phyloP scores from a whole-genome alignment of 2,329 filamentous ascomycete species.

The Diplodia intermedia region DNA sequence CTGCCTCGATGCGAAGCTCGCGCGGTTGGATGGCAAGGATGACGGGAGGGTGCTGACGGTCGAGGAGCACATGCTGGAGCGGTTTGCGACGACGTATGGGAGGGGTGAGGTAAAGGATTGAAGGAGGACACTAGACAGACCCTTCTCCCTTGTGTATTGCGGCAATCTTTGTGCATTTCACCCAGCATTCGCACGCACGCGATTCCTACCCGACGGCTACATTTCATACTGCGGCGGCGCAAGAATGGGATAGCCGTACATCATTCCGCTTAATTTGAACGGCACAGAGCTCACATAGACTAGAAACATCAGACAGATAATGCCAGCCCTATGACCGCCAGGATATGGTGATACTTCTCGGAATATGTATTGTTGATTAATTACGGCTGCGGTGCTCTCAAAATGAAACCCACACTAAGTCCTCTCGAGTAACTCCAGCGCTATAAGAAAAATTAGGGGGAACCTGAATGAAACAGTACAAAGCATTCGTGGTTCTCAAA shows the following conservation, averaged over 20 bases:
- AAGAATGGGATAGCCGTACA: too few relatives aligned
- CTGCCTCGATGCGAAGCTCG: slow-evolving; percentile 52
- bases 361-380: too few relatives aligned
- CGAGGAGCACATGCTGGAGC: slow-evolving; percentile 40
- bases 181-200: too few relatives aligned
- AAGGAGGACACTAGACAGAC: not conserved
- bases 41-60: slow-evolving; percentile 37
- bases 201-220: too few relatives aligned
- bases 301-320: too few relatives aligned
- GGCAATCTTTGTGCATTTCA: too few relatives aligned
- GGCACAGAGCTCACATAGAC: too few relatives aligned
- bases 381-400: not conserved
- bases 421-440: not conserved
- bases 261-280: too few relatives aligned
- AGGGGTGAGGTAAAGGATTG: slow-evolving; percentile 1
- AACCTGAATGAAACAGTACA: not conserved
- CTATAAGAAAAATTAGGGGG: not conserved
- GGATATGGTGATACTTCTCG: too few relatives aligned
- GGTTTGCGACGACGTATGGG: slow-evolving; percentile 27
- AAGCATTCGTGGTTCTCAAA: not conserved
- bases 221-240: too few relatives aligned
- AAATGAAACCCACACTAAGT: not conserved
- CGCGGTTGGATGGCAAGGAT: slow-evolving; percentile 33
- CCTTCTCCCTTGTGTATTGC: too few relatives aligned
- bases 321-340: too few relatives aligned